Evolutionary conservation across 148 eudicot species (phyloP), one percentile per base, ranked within the genome.

Genomic region (Suaeda aralocaspica): DNA sequence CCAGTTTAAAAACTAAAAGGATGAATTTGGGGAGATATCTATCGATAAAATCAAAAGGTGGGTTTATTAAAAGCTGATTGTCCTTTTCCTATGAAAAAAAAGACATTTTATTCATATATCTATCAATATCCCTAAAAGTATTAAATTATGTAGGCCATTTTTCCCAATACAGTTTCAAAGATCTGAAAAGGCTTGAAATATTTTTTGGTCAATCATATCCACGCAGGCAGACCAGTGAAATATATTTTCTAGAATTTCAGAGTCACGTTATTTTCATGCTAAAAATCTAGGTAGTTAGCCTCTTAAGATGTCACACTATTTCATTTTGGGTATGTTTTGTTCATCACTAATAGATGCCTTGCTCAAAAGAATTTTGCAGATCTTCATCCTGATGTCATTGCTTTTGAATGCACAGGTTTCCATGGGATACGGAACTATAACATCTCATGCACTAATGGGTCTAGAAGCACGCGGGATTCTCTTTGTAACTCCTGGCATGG

Each of bases 381-480:
- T 52, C 25, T 26, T 74, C 11, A 51, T 19, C 60, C 53, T 77
- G 59, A 69, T 36, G 18, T 75, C 19, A 42, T 56, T 74, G 18
- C 14, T 39, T 6, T 72, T 68, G 10, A 61, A 49, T 74, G 51
- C 60, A 55, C 86, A 94, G 99, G 96, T 94, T 19, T 94, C 99
- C 30, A 83, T 89, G 96, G 99, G 96, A 48, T 71, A 81, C 72
- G 99, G 99, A 65, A 53, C 79, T n/a, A 82, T 86, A 68, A 94
- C 91, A 19, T 79, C 97, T 73, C 83, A 94, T 83, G 87, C 99
- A 58, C 88, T 94, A 42, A 80, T 83, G 91, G 81, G 96, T 81
- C 82, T 94, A 60, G 99, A 94, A 84, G 85, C 99, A 70, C 97
- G 99, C 72, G 99, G 99, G 70, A 83, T 82, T 64, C 87, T 91